Percentiles rank a stretch among this genome's conserved stretches.
Evolutionary conservation across 257 asterid genomes (phyloP).

Genomic region (Nicotiana attenuata): DNA sequence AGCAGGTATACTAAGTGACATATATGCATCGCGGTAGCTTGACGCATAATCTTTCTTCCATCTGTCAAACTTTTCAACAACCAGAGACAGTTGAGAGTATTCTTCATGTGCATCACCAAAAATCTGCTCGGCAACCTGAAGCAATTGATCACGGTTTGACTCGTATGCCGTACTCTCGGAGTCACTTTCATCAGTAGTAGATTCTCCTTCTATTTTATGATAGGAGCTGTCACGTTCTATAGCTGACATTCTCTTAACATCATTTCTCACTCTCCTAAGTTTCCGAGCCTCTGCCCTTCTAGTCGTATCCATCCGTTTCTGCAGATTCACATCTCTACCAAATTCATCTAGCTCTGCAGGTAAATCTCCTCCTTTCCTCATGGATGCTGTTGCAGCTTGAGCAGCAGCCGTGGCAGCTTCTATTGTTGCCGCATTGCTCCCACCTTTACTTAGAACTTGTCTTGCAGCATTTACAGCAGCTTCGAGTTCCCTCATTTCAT

Average conservation of each 20-base stretch:
- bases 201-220: slow-evolving; percentile 82
- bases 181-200: slow-evolving; percentile 98
- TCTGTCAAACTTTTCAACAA: slow-evolving; percentile 63
- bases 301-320: slow-evolving; percentile 65
- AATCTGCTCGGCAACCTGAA: slow-evolving; percentile 72
- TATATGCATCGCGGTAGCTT: slow-evolving; percentile 89
- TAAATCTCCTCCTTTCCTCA: slow-evolving; percentile 49
- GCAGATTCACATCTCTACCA: slow-evolving; percentile 78
- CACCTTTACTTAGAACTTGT: slow-evolving; percentile 54
- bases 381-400: slow-evolving; percentile 50
- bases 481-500: slow-evolving; percentile 77
- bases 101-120: slow-evolving; percentile 87
- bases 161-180: slow-evolving; percentile 72
- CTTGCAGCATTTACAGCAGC: slow-evolving; percentile 69
- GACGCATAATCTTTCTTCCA: slow-evolving; percentile 80
- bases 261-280: slow-evolving; percentile 59
- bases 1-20: slow-evolving; percentile 73
- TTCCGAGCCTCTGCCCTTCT: slow-evolving; percentile 74
- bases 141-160: slow-evolving; percentile 67
- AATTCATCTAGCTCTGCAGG: slow-evolving; percentile 81
- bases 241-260: slow-evolving; percentile 56
- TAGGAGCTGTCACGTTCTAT: slow-evolving; percentile 40
- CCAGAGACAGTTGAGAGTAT: slow-evolving; percentile 65
- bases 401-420: slow-evolving; percentile 70
- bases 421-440: slow-evolving; percentile 39